Evolutionary conservation across 768 basidiomycete genomes (phyloP), one percentile per base, ranked within the genome.

Genomic region (Rhodotorula graminis): DNA sequence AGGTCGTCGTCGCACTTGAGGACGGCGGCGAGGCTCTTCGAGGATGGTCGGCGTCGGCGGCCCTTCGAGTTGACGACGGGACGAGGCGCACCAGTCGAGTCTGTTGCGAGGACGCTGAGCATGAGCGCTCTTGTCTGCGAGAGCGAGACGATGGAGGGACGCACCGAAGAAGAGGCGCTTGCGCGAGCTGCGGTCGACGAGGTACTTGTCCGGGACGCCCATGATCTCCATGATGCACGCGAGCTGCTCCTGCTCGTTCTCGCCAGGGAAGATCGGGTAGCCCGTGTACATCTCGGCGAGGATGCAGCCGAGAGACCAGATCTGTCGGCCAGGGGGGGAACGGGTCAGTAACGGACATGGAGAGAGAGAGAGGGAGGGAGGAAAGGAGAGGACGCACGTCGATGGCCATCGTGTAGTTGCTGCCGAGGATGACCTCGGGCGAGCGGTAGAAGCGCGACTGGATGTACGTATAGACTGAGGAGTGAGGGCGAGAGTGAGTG

Each of bases 281-380:
- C 96, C 96, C 19, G 95, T 98, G 81, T 90, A 95, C 56, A 99
- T 83, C 81, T 99, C 96, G 25, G 96, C 96, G 65, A 99, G 84
- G 73, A 99, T 99, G 79, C 96, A 99, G 50, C 96, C 96, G 76
- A 99, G 82, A 84, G 93, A 95, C 96, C 96, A 99, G 94, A 99
- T 99, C 80, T 98, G 93, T 74, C 10, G 0, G 46, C 25, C 21
- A 14, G 16, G 16, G 47, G 10, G 8, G 94, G 37, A 40, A 25
- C 44, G 25, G 47, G 42, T 29, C 19, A 25, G n/a, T 7, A 1
- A 4, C 8, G 27, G 12, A 9, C 11, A 10, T 11, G 25, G 40
- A 16, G 37, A 42, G 58, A 25, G 23, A 7, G 23, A n/a, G n/a
- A n/a, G 12, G 58, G 11, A 6, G 18, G 50, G 63, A 31, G 40